Percentiles rank a stretch among this genome's conserved stretches.
These are phyloP conservation scores for Arthrobotrys entomopaga DNA, from an alignment of 2,329 filamentous ascomycete genomes.

Conservation along the genomic window DNA sequence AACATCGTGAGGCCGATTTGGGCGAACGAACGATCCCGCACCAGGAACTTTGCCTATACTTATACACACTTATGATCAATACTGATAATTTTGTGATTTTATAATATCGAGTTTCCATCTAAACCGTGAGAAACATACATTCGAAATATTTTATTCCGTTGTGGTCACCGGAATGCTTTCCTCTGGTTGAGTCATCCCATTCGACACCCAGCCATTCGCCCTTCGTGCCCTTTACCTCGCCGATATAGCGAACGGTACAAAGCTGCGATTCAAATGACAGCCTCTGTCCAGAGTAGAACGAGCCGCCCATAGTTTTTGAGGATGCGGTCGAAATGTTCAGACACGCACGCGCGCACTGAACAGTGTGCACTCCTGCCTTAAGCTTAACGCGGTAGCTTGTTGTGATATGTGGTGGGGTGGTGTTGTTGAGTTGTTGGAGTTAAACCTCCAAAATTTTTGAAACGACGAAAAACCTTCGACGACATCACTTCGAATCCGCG, in stretches of 20 bases:
- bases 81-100: constrained; percentile 4
- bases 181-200: constrained; percentile 88
- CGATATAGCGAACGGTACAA: constrained; percentile 87
- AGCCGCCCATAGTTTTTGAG: constrained; percentile 59
- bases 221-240: constrained; percentile 77
- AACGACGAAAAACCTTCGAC: constrained; percentile 27
- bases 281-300: constrained; percentile 73
- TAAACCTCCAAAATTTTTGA: constrained; percentile 49
- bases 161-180: constrained; percentile 90
- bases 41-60: constrained; percentile 71
- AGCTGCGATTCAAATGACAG: constrained; percentile 79
- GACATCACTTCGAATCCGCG: constrained; percentile 17
- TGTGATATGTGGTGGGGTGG: constrained; percentile 27
- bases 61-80: constrained; percentile 21
- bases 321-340: too few relatives aligned
- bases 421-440: constrained; percentile 55
- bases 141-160: constrained; percentile 82
- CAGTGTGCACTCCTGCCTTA: not conserved
- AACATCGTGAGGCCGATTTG: constrained; percentile 74
- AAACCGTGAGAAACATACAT: constrained; percentile 68
- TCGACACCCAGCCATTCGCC: constrained; percentile 92
- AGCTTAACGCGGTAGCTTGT: constrained; percentile 15
- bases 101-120: constrained; percentile 30
- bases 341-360: not conserved
- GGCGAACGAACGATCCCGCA: constrained; percentile 86